Base-by-base conservation (phyloP, 2,329 filamentous ascomycete species). In the Chaetomiaceae sp. region DNA sequence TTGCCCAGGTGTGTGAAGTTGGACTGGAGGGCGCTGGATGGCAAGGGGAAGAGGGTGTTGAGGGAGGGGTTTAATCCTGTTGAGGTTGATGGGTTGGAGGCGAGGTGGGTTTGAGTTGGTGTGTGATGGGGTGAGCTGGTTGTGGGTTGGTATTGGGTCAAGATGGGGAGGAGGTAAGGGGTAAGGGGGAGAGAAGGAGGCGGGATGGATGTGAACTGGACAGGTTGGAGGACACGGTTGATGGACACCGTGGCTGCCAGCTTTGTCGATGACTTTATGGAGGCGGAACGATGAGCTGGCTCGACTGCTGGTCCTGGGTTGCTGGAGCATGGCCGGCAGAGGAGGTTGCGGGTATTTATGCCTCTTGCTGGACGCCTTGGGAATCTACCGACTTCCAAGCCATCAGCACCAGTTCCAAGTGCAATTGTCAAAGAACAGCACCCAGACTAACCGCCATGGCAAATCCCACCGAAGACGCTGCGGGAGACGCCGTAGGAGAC, bases 1-100 rank as follows among this genome's bases (percentile, higher is more conserved):
- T n/a, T 47, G 19, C 20, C 2, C 42, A 37, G 15, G 20, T 14
- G 23, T 47, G 25, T 46, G 9, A 34, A 12, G 36, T n/a, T 47
- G 15, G 43, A 52, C 12, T 52, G 50, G 50, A 40, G 34, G 42
- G 49, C 19, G 17, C 2, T 5, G 7, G 37, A 22, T 4, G 37
- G 8, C 9, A 12, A 17, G 34, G 39, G 7, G 4, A n/a, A n/a
- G 23, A 44, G 33, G 20, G 12, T 6, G 22, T 12, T 36, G n/a
- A 23, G 17, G n/a, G 48, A 27, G 22, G 11, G 31, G 29, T 51
- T 44, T 17, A 51, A 44, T 29, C 48, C 48, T n/a, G 22, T 51
- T n/a, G 39, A 51, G 20, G 31, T 44, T 3, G 31, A 17, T 0
- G 31, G 29, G 29, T 19, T 29, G 15, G 39, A 44, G 33, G 39